These are phyloP conservation scores for Glycine tomentella DNA, from an alignment of 306 rosid genomes.

Conservation along the genomic window DNA sequence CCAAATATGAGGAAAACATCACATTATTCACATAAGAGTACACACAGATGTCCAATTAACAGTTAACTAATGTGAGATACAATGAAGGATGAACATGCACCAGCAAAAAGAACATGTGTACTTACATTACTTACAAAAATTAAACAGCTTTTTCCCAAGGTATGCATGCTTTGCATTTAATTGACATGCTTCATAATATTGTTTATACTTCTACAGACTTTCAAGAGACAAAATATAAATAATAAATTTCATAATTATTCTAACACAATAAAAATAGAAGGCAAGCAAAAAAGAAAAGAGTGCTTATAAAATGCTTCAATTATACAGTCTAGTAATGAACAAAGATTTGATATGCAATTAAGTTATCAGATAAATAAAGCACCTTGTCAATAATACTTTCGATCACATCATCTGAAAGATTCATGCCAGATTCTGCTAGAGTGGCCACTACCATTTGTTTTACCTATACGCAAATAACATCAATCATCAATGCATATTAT, in stretches of 20 bases:
- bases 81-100: slow-evolving; percentile 14
- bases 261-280: background rate
- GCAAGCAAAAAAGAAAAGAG: slow-evolving; percentile 23
- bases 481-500: slow-evolving; percentile 7
- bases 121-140: slow-evolving; percentile 11
- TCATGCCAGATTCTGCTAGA: slow-evolving; percentile 96
- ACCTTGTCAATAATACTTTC: slow-evolving; percentile 93
- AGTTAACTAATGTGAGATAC: slow-evolving; percentile 16
- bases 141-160: slow-evolving; percentile 30
- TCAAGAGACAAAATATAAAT: slow-evolving; percentile 17
- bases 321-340: slow-evolving; percentile 25
- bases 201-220: slow-evolving; percentile 6
- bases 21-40: background rate
- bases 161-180: slow-evolving; percentile 21
- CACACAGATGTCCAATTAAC: background rate
- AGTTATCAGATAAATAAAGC: slow-evolving; percentile 45
- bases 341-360: slow-evolving; percentile 38
- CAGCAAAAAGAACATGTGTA: background rate
- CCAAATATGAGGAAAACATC: slow-evolving; percentile 15
- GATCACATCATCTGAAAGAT: slow-evolving; percentile 84
- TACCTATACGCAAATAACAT: slow-evolving; percentile 58
- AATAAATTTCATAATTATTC: background rate
- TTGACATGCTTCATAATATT: slow-evolving; percentile 14
- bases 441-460: slow-evolving; percentile 98
- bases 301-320: slow-evolving; percentile 32